Percentiles rank a stretch among this genome's conserved stretches.
Evolutionary conservation across 345 rosid species (phyloP).

Genomic region (Eucalyptus guilfoylei): DNA sequence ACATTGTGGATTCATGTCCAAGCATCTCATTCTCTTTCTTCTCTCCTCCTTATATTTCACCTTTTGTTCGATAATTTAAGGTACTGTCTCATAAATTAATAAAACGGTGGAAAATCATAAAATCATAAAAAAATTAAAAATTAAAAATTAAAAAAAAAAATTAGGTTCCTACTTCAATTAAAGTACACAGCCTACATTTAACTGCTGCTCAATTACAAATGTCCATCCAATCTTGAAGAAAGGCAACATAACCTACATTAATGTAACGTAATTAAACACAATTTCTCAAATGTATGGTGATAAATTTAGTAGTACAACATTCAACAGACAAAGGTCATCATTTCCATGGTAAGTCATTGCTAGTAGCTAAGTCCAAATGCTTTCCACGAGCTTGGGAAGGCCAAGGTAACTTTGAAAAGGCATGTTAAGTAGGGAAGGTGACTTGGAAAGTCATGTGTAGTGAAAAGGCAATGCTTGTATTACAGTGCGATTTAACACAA

Average conservation of each 20-base stretch:
- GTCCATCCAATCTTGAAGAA: neutral
- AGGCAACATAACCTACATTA: neutral
- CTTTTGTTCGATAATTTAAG: neutral
- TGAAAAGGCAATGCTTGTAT: neutral
- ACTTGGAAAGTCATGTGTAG: neutral
- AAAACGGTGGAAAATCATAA: neutral
- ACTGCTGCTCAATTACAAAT: neutral
- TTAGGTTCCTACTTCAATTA: neutral
- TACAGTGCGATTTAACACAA: neutral
- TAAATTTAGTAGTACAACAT: neutral
- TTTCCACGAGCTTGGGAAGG: neutral
- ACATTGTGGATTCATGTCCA: neutral
- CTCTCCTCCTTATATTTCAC: neutral
- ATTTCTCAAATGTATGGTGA: neutral
- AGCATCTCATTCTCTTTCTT: neutral
- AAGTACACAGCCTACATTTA: neutral
- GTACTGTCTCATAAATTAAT: neutral
- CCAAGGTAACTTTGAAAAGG: neutral
- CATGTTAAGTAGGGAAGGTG: neutral
- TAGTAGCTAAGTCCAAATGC: neutral
- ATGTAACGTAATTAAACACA: neutral
- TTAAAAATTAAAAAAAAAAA: neutral
- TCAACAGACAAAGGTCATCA: neutral
- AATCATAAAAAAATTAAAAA: neutral
- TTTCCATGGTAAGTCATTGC: neutral